Evolutionary conservation across 2,329 filamentous ascomycete species (phyloP), one percentile per base, ranked within the genome.

Genomic region (Penicillium sp.): DNA sequence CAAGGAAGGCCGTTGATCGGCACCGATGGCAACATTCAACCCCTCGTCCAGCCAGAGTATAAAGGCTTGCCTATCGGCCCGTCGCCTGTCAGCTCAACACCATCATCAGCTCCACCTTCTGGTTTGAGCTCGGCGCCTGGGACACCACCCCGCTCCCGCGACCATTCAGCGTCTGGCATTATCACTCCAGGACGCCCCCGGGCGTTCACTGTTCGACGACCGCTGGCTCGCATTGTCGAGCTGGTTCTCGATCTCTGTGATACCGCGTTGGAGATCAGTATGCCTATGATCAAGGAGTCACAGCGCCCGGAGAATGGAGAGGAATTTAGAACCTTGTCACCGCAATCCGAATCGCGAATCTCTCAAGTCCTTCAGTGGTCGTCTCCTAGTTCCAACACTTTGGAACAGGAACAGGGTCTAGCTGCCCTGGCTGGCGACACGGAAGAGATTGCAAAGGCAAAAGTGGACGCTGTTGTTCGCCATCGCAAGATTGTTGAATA

Each of bases 331-430:
- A 97, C 94, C 0, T 91, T 97, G 74, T 99, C 95, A 4, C 95
- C 95, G 0, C 92, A 97, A 73, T 99, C 96, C 0, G 95, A 99
- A 75, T 95, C 92, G 47, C 89, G 94, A 35, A 96, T 98, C 69
- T 91, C 91, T 1, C 95, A 99, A 76, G 93, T 99, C 6, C 78
- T 96, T 68, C 93, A 97, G 75, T 99, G 96, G 95, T 93, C 97
- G 73, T 97, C 94, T 5, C 95, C 95, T 0, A 93, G 92, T 70
- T 91, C 90, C 54, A 94, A 94, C 72, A 95, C 93, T 0, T 80
- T 97, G 17, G 95, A 99, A 65, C 93, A 97, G 75, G 94, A 98
- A 74, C 91, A 96, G 72, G 95, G 95, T 0, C 82, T 99, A 26
- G 90, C 92, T 40, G 78, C 93, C 28, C 81, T 99, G n/a, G 97